Conservation (phyloP, 192 early-diverging fungal species). For the Rhizophagus sp. region DNA sequence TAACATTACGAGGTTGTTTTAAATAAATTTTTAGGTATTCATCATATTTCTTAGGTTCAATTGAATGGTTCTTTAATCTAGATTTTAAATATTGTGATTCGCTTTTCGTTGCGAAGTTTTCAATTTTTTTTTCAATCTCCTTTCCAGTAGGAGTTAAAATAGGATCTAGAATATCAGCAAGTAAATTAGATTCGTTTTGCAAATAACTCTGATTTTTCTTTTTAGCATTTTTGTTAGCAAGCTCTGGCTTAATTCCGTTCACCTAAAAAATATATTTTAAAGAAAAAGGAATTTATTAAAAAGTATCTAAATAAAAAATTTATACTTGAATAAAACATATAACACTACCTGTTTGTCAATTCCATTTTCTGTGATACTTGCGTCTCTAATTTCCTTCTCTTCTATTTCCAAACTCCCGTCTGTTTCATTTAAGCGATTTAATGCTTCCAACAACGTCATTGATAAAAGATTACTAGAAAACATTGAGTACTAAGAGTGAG, state of each 20-base stretch:
- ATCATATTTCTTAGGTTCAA: neutral
- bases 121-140: neutral
- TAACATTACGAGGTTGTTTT: neutral
- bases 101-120: neutral
- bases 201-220: neutral
- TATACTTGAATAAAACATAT: neutral
- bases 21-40: neutral
- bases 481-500: neutral
- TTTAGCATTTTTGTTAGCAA: neutral
- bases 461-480: neutral
- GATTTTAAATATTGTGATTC: neutral
- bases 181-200: neutral
- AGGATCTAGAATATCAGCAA: neutral
- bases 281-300: neutral
- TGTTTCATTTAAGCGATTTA: slow-evolving; percentile 11
- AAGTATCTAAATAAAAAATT: neutral
- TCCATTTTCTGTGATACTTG: neutral
- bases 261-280: neutral
- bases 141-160: neutral
- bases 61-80: neutral
- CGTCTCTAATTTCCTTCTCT: too few relatives aligned
- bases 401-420: neutral
- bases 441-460: neutral
- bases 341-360: neutral
- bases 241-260: neutral